Evolutionary conservation across 1,284 basidiomycete genomes (phyloP).

Genomic region (Pascua sp.): DNA sequence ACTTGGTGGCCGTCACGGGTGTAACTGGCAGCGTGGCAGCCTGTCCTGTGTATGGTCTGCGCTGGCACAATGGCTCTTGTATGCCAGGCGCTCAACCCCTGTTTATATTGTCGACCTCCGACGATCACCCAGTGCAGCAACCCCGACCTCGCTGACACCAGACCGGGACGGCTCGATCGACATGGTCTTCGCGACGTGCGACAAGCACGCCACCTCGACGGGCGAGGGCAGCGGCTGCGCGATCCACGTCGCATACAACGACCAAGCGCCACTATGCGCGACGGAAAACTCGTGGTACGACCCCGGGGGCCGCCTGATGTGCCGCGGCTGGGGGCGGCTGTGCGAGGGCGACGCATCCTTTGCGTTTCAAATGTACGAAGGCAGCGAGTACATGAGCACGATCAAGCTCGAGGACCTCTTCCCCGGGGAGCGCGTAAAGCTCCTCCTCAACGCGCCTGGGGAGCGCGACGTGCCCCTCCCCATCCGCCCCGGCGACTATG

Average conservation of each 20-base stretch:
- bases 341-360: conserved; percentile 80
- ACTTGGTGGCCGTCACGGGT: no score
- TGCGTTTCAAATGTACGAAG: conserved; percentile 63
- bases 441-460: conserved; percentile 59
- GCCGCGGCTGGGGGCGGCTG: conserved; percentile 72
- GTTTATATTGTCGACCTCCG: no score
- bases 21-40: no score
- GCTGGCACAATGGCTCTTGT: no score
- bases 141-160: conserved; percentile 36
- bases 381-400: conserved; percentile 62
- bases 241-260: conserved; percentile 91
- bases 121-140: no score
- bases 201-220: conserved; percentile 60
- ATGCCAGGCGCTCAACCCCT: no score
- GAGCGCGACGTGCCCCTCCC: conserved; percentile 65
- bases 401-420: conserved; percentile 67
- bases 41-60: no score
- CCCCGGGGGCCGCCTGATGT: conserved; percentile 48
- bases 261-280: conserved; percentile 77
- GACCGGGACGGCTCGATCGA: conserved; percentile 96
- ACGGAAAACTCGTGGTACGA: conserved; percentile 22
- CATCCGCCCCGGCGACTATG: conserved; percentile 80
- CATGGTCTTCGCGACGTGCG: conserved; percentile 85
- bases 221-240: conserved; percentile 72
- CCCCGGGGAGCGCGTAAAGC: conserved; percentile 51